A percentile compares a stretch with the other conserved stretches of the same genome.
Conservation (phyloP, 345 rosid species). For the Bruguiera gymnorhiza region DNA sequence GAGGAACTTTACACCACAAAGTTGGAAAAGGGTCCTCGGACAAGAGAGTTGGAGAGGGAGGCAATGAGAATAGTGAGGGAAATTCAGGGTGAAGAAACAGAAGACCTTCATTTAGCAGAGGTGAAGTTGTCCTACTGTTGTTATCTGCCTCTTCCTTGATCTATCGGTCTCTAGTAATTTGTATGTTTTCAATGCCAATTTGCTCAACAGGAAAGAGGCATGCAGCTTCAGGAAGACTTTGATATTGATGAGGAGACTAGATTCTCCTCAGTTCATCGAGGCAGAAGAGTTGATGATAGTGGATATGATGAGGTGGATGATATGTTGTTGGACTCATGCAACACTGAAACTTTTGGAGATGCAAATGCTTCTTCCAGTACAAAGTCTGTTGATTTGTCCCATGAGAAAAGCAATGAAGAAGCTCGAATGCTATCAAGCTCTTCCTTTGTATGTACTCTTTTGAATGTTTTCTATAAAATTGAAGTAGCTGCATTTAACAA, state of each 20-base stretch:
- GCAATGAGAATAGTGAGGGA: slow-evolving; percentile 83
- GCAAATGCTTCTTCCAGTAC: slow-evolving; percentile 38
- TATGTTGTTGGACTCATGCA: slow-evolving; percentile 49
- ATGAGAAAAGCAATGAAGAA: slow-evolving; percentile 42
- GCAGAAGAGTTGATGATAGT: slow-evolving; percentile 58
- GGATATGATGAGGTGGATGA: slow-evolving; percentile 71
- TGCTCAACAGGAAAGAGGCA: slow-evolving; percentile 76
- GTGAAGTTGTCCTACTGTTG: slow-evolving; percentile 32
- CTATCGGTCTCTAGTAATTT: slow-evolving; percentile 1
- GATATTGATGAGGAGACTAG: slow-evolving; percentile 83
- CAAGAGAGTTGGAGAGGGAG: slow-evolving; percentile 62
- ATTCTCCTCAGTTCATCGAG: slow-evolving; percentile 70
- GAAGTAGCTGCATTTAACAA: not conserved
- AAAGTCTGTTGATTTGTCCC: slow-evolving; percentile 36
- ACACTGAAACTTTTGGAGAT: slow-evolving; percentile 59
- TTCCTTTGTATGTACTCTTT: slow-evolving; percentile 38
- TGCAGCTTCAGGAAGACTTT: slow-evolving; percentile 46
- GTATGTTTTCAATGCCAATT: slow-evolving; percentile 8
- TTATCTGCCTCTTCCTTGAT: slow-evolving; percentile 13
- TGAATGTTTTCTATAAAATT: not conserved
- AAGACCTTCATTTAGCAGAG: slow-evolving; percentile 90
- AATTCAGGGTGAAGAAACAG: slow-evolving; percentile 83
- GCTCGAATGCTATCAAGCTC: slow-evolving; percentile 43
- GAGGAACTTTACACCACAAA: slow-evolving; percentile 87
- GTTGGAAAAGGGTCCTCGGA: slow-evolving; percentile 63